phyloP scores from a whole-genome alignment of 768 basidiomycete genomes.

The Lentinula raphanica region DNA sequence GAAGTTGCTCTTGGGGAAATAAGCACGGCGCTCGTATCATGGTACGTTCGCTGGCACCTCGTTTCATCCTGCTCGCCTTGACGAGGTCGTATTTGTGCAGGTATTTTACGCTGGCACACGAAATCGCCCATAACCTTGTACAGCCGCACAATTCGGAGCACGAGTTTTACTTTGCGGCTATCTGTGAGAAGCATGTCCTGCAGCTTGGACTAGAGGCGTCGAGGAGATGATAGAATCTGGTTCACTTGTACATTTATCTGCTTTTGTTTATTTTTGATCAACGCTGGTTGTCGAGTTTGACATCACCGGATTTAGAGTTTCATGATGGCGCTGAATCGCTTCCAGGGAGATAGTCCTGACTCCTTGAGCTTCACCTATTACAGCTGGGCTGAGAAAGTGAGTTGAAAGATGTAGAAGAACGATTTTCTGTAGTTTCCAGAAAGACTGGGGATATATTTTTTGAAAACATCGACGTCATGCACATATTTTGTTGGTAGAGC shows the following conservation, averaged over 20 bases:
- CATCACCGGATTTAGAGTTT: no score
- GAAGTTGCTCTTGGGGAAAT: slow-evolving; percentile 52
- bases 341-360: no score
- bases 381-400: no score
- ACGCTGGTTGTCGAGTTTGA: no score
- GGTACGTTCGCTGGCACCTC: slow-evolving; percentile 35
- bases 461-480: no score
- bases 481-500: no score
- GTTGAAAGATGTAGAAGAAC: no score
- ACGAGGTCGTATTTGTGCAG: slow-evolving; percentile 26
- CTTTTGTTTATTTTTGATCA: background rate
- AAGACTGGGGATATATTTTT: no score
- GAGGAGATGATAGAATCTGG: background rate
- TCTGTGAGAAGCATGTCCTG: slow-evolving; percentile 66
- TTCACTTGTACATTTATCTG: background rate
- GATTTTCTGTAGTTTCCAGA: no score
- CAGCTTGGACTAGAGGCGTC: slow-evolving; percentile 20
- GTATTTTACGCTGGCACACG: slow-evolving; percentile 92
- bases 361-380: no score
- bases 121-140: slow-evolving; percentile 89
- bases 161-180: slow-evolving; percentile 90
- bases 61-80: background rate
- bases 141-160: slow-evolving; percentile 86
- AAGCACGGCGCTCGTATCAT: slow-evolving; percentile 71
- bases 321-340: no score